These are phyloP conservation scores for Penicillium sp. DNA, from an alignment of 2,329 filamentous ascomycete genomes.

Conservation along the genomic window DNA sequence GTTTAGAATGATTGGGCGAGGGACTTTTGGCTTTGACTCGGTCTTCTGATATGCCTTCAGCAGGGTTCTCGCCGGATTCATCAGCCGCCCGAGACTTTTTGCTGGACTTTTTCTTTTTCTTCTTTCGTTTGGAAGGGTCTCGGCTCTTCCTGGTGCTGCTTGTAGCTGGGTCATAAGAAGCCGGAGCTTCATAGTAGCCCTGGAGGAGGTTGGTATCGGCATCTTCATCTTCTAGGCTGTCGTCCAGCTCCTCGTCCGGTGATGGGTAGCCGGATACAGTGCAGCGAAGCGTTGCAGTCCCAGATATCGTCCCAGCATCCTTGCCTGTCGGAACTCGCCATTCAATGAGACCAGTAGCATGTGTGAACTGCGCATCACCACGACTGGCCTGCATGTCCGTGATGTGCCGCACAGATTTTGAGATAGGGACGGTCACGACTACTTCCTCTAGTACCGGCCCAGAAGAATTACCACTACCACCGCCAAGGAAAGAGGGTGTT, in stretches of 20 bases:
- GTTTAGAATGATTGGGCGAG: slow-evolving; percentile 28
- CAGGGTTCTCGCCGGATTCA: slow-evolving; percentile 21
- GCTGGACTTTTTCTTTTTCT: slow-evolving; percentile 43
- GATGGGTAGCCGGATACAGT: slow-evolving; percentile 71
- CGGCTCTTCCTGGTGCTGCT: slow-evolving; percentile 31
- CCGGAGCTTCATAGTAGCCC: slow-evolving; percentile 51
- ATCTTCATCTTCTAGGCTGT: slow-evolving; percentile 38
- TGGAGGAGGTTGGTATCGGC: slow-evolving; percentile 47
- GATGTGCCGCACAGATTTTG: slow-evolving; percentile 77
- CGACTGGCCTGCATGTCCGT: slow-evolving; percentile 78
- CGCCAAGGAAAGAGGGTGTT: slow-evolving; percentile 54
- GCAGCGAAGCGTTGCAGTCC: slow-evolving; percentile 75
- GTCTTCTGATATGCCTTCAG: slow-evolving; percentile 19
- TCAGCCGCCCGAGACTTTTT: slow-evolving; percentile 35
- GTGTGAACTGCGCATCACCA: slow-evolving; percentile 81
- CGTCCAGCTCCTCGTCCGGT: slow-evolving; percentile 53
- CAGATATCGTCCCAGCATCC: slow-evolving; percentile 69
- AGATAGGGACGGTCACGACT: slow-evolving; percentile 76
- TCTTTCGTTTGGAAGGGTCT: slow-evolving; percentile 38
- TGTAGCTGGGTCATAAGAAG: slow-evolving; percentile 36
- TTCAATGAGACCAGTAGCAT: slow-evolving; percentile 72
- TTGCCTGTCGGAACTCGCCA: slow-evolving; percentile 77
- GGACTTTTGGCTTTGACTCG: slow-evolving; percentile 24
- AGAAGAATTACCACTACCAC: slow-evolving; percentile 59
- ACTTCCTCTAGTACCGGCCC: slow-evolving; percentile 74